Base-by-base conservation (phyloP, 495 filamentous ascomycete species). In the Aspergillus bridgeri region DNA sequence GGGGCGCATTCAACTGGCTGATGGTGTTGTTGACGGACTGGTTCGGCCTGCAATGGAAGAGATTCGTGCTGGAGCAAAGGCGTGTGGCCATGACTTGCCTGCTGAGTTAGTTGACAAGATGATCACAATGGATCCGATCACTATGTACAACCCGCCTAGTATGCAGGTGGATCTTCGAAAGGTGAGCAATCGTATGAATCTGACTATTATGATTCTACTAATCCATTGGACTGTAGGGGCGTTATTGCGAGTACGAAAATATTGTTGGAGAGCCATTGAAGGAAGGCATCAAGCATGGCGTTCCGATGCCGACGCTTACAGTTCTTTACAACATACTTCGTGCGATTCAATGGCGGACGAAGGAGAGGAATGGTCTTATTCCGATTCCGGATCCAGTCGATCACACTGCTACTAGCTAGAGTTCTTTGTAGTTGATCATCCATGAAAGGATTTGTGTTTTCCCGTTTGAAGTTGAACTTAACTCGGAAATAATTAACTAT, bases 241-340 rank as follows among this genome's bases (percentile, higher is more conserved):
- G 76, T 57, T 82, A 69, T 58, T 77, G 76, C 49, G 81, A 84
- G 58, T 74, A 74, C 46, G 81, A 83, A 57, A 80, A 78, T 58
- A 75, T 82, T 22, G 68, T 81, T 6, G 79, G 81, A 0, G 79
- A 82, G 64, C 78, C 81, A 4, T 23, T 84, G 48, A 62, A 76
- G 6, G 81, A 82, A 57, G 80, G 69, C 15, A 52, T 46, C 22
- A 44, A 27, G 13, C 29, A 22, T 29, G 51, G 46, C 5, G 51
- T 62, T 29, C 38, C 55, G 2, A 58, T 56, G 46, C 55, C 51
- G 1, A 62, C 56, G 3, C 24, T 62, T 23, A 51, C 55, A 11
- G 48, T 62, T 21, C 38, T 62, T 22, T 62, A 62, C 47, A 48
- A 47, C 7, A 50, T 59, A 3, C 27, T 63, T 42, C 48, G 45